A percentile compares a stretch with the other conserved stretches of the same genome.
Evolutionary conservation across 1,284 basidiomycete genomes (phyloP).

Genomic region (Naganishia sp.): DNA sequence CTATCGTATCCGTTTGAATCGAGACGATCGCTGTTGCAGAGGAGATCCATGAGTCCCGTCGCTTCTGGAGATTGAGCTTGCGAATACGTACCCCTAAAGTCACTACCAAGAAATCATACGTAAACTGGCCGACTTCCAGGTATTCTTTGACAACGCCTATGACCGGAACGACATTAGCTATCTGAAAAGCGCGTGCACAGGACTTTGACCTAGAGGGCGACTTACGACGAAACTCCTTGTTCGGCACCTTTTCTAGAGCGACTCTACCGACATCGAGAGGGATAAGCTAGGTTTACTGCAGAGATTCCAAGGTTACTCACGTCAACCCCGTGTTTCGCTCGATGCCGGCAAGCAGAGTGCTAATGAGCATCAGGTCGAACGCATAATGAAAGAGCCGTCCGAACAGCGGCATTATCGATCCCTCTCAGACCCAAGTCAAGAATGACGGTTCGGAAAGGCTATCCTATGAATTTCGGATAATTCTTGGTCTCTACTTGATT

Average conservation of each 20-base stretch:
- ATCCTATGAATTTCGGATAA: no score
- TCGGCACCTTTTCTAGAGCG: constrained; percentile 68
- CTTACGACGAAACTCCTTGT: constrained; percentile 79
- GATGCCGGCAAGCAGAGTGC: constrained; percentile 74
- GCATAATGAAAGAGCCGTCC: constrained; percentile 65
- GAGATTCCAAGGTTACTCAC: constrained; percentile 56
- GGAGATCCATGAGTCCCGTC: constrained; percentile 3
- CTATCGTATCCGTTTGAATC: constrained; percentile 64
- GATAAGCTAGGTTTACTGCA: not conserved
- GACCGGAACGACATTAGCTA: constrained; percentile 2
- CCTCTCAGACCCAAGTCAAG: no score
- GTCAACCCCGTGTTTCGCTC: constrained; percentile 76
- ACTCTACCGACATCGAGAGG: constrained; percentile 1
- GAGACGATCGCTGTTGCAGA: constrained; percentile 63
- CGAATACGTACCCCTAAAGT: constrained; percentile 66
- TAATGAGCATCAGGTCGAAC: constrained; percentile 73
- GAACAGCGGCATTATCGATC: constrained; percentile 23
- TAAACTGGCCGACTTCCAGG: constrained; percentile 78
- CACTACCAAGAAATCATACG: constrained; percentile 78
- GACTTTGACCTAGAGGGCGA: not conserved
- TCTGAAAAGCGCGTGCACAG: not conserved
- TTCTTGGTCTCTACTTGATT: no score
- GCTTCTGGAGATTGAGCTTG: no score
- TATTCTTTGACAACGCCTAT: constrained; percentile 70
- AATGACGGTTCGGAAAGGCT: no score